phyloP scores from a whole-genome alignment of 768 basidiomycete species.

The Hydnomerulius pinastri region DNA sequence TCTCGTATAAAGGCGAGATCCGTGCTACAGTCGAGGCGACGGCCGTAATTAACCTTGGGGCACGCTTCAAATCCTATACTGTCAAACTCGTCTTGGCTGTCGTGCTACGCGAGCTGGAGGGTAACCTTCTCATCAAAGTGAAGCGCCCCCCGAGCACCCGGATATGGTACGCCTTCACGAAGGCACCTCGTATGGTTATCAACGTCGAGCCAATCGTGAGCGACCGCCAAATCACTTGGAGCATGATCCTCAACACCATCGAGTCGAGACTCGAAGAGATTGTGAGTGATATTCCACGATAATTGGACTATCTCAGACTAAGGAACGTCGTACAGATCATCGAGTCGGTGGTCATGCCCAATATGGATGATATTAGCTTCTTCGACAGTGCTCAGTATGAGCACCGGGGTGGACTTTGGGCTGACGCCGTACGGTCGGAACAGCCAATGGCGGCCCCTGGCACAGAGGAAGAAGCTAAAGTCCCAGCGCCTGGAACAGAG shows the following conservation, averaged over 20 bases:
- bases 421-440: conserved; percentile 63
- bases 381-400: conserved; percentile 71
- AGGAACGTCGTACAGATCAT: conserved; percentile 74
- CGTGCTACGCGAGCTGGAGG: conserved; percentile 86
- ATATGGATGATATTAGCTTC: conserved; percentile 98
- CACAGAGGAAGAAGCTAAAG: conserved; percentile 9
- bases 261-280: conserved; percentile 88
- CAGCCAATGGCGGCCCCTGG: conserved; percentile 13
- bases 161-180: conserved; percentile 92
- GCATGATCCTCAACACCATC: conserved; percentile 87
- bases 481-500: conserved; percentile 22
- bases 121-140: conserved; percentile 84
- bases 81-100: conserved; percentile 90
- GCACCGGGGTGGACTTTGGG: conserved; percentile 89
- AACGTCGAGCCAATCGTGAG: conserved; percentile 93
- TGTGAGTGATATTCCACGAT: conserved; percentile 46
- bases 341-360: conserved; percentile 93
- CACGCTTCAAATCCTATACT: conserved; percentile 83
- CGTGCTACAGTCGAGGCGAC: conserved; percentile 89
- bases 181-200: conserved; percentile 83
- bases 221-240: conserved; percentile 92
- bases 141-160: conserved; percentile 96
- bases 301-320: conserved; percentile 51
- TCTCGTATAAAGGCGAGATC: conserved; percentile 84
- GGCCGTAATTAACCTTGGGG: conserved; percentile 81